Evolutionary conservation across 371 early-diverging fungal species (phyloP).

Genomic region (Rhizopus sp.): DNA sequence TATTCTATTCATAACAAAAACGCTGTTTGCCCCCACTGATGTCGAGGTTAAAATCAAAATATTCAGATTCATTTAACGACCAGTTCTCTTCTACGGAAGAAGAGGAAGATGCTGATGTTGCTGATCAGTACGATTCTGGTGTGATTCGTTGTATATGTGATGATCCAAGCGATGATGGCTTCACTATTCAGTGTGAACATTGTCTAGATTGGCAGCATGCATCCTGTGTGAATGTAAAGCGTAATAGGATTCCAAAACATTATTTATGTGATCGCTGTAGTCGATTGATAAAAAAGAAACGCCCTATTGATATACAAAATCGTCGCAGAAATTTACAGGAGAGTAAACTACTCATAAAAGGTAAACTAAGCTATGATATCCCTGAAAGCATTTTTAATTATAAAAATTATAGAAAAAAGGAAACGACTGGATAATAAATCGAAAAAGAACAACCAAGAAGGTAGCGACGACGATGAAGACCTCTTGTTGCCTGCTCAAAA

Average conservation of each 20-base stretch:
- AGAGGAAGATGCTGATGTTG: slow-evolving; percentile 19
- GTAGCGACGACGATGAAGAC: slow-evolving; percentile 2
- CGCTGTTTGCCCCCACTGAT: neutral
- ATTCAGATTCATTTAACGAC: neutral
- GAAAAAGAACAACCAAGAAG: slow-evolving; percentile 6
- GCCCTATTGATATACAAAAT: slow-evolving; percentile 29
- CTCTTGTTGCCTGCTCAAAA: neutral
- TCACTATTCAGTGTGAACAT: slow-evolving; percentile 95
- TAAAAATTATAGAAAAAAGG: slow-evolving; percentile 7
- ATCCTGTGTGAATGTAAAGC: slow-evolving; percentile 72
- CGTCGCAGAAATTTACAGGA: slow-evolving; percentile 1
- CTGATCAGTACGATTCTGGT: slow-evolving; percentile 67
- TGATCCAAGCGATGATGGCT: slow-evolving; percentile 95
- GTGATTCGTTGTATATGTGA: slow-evolving; percentile 96
- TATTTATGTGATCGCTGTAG: slow-evolving; percentile 10
- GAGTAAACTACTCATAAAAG: slow-evolving; percentile 5
- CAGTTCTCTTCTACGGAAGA: slow-evolving; percentile 5
- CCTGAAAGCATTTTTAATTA: neutral
- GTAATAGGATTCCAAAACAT: slow-evolving; percentile 39
- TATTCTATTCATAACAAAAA: neutral
- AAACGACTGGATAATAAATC: neutral
- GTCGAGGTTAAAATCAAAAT: slow-evolving; percentile 8
- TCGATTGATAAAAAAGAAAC: slow-evolving; percentile 4
- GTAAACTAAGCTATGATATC: neutral
- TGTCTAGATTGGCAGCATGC: slow-evolving; percentile 97